Evolutionary conservation across 2,329 filamentous ascomycete species (phyloP).

Genomic region (Ceratocystis smalleyi): DNA sequence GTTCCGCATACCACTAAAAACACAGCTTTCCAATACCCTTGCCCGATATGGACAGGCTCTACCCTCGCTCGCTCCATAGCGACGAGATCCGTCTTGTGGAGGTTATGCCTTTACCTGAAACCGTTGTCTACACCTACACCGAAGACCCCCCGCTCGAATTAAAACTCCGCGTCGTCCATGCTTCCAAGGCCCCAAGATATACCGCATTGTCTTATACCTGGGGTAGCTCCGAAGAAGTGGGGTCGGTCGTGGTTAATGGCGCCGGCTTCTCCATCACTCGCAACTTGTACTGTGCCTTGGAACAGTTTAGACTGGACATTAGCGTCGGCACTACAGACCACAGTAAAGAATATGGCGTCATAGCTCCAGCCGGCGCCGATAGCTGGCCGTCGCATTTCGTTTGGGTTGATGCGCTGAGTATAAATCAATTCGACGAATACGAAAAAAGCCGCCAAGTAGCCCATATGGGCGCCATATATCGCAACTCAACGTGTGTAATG

Average conservation of each 20-base stretch:
- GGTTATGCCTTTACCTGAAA: constrained; percentile 8
- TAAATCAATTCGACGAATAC: constrained; percentile 19
- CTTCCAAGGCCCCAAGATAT: constrained; percentile 17
- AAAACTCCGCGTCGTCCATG: constrained; percentile 12
- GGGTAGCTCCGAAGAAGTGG: constrained; percentile 18
- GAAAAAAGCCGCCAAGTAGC: constrained; percentile 21
- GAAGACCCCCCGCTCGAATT: constrained; percentile 9
- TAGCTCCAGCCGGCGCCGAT: not conserved
- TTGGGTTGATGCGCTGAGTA: constrained; percentile 22
- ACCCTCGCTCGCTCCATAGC: constrained; percentile 6
- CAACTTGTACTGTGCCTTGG: constrained; percentile 22
- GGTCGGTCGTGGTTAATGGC: constrained; percentile 20
- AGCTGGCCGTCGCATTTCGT: constrained; percentile 16
- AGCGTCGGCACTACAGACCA: constrained; percentile 12
- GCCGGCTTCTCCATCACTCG: constrained; percentile 19
- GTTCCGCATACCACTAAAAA: not conserved
- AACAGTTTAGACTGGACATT: constrained; percentile 20
- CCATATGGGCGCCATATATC: constrained; percentile 20
- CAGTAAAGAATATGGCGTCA: not conserved
- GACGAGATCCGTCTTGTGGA: constrained; percentile 17
- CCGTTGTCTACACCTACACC: not conserved
- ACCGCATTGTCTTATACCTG: constrained; percentile 22
- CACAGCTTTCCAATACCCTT: not conserved
- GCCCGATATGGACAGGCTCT: constrained; percentile 8
- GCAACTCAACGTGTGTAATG: constrained; percentile 18